Conservation (phyloP, 176 grass and related monocot species). For the Aegilops longissima region DNA sequence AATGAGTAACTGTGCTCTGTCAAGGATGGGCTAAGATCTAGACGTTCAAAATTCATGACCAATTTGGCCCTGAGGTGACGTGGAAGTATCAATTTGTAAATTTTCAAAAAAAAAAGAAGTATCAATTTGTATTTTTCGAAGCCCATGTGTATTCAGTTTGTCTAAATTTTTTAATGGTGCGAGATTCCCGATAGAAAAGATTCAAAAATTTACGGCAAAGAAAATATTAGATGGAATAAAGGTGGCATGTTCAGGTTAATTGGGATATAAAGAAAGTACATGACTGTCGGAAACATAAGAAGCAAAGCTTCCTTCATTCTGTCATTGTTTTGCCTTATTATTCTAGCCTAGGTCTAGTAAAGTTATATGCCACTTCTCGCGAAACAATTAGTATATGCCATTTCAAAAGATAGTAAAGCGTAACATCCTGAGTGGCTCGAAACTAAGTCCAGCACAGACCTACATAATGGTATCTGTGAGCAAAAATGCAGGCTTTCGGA, state of each 20-base stretch:
- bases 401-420: not conserved
- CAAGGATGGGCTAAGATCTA: slow-evolving; percentile 17
- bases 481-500: not conserved
- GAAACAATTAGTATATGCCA: not conserved
- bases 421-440: not conserved
- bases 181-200: not conserved
- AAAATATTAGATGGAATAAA: not conserved
- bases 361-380: not conserved
- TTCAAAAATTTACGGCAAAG: not conserved
- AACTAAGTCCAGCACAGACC: not conserved
- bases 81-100: not conserved
- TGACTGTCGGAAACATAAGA: not conserved
- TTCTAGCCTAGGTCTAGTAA: not conserved
- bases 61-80: slow-evolving; percentile 4
- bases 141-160: not conserved
- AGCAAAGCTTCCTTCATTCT: not conserved
- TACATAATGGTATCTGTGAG: not conserved
- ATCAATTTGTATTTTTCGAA: not conserved
- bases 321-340: not conserved
- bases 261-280: not conserved
- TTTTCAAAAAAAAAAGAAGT: not conserved
- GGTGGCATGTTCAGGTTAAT: not conserved
- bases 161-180: slow-evolving; percentile 1
- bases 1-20: slow-evolving; percentile 18
- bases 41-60: slow-evolving; percentile 13